phyloP scores from a whole-genome alignment of 148 eudicot genomes.

The Vaccinium macrocarpon region DNA sequence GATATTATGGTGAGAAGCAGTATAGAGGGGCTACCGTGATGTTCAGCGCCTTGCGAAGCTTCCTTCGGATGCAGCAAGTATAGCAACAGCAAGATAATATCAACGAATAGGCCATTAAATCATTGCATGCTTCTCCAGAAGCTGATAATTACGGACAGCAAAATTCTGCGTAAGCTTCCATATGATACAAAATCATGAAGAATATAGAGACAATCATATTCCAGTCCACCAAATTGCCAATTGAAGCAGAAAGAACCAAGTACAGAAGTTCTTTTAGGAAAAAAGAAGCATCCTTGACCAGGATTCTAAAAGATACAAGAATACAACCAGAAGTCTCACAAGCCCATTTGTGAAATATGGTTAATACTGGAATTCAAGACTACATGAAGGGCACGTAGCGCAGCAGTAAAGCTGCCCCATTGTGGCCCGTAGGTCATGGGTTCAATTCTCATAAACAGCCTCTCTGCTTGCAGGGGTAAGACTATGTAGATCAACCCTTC shows the following conservation, averaged over 20 bases:
- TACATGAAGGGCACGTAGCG: no score
- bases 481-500: no score
- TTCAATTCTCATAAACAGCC: no score
- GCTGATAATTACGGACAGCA: slow-evolving; percentile 52
- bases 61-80: slow-evolving; percentile 88
- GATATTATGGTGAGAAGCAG: slow-evolving; percentile 11
- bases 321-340: background rate
- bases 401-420: no score
- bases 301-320: background rate
- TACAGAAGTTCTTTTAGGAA: background rate
- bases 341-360: background rate
- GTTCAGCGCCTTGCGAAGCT: slow-evolving; percentile 78
- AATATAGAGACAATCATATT: background rate
- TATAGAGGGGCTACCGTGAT: slow-evolving; percentile 51
- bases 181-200: background rate
- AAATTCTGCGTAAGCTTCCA: slow-evolving; percentile 13
- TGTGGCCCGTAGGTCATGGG: no score
- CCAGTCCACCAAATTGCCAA: background rate
- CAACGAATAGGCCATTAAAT: slow-evolving; percentile 85
- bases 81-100: slow-evolving; percentile 97
- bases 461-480: no score
- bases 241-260: background rate
- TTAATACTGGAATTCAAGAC: background rate
- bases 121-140: slow-evolving; percentile 86
- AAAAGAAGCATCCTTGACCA: background rate